phyloP scores from a whole-genome alignment of 73 alveolate species.

The Paramecium pentaurelia region DNA sequence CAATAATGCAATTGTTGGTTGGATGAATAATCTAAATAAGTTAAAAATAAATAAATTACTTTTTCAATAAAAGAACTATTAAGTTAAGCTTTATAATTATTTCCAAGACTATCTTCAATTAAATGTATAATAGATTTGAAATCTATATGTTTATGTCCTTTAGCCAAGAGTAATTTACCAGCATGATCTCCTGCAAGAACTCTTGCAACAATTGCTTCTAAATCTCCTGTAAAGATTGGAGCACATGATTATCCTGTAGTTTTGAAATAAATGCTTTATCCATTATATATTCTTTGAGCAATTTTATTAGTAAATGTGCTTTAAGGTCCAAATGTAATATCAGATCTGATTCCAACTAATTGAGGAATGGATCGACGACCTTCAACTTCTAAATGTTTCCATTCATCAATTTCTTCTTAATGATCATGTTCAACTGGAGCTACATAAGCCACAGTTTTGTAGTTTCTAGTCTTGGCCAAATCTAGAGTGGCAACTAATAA shows the following conservation, averaged over 20 bases:
- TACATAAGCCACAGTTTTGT: constrained; percentile 8
- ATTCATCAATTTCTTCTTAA: background rate
- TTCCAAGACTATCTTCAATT: background rate
- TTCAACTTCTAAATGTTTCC: constrained; percentile 30
- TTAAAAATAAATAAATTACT: background rate
- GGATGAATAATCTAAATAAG: background rate
- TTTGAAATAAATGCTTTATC: constrained; percentile 1
- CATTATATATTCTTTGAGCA: constrained; percentile 16
- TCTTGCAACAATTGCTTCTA: background rate
- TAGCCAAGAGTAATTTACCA: background rate
- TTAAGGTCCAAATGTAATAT: constrained; percentile 19
- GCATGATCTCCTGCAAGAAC: background rate
- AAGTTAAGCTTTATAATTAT: background rate
- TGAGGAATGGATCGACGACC: background rate
- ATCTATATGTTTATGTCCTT: constrained; percentile 24
- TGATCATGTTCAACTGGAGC: constrained; percentile 39
- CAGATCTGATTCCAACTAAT: background rate
- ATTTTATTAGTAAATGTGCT: background rate
- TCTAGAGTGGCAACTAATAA: background rate
- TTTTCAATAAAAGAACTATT: background rate
- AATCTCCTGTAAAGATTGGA: constrained; percentile 16
- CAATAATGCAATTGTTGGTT: background rate
- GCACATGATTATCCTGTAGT: background rate
- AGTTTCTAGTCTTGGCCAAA: constrained; percentile 22
- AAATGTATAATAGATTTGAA: background rate